phyloP scores from a whole-genome alignment of 306 rosid genomes.

The Cyamopsis tetragonoloba region DNA sequence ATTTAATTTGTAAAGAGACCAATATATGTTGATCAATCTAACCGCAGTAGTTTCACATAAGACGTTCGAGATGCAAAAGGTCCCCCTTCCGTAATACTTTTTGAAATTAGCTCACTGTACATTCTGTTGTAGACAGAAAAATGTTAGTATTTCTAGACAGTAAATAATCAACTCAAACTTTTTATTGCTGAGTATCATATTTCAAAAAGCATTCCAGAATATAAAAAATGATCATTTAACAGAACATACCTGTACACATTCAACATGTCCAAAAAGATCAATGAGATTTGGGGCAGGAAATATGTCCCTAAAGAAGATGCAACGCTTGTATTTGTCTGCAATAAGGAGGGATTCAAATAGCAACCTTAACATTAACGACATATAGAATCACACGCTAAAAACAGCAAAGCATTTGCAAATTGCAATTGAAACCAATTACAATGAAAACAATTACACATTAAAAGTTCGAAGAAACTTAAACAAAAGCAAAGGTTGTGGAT shows the following conservation, averaged over 20 bases:
- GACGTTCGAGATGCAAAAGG: constrained; percentile 87
- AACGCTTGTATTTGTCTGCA: constrained; percentile 95
- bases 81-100: constrained; percentile 88
- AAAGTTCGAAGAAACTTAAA: not conserved
- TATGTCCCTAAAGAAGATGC: constrained; percentile 89
- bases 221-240: not conserved
- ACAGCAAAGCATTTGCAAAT: not conserved
- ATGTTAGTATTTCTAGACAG: not conserved
- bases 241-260: constrained; percentile 81
- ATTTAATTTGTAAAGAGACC: not conserved
- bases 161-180: not conserved
- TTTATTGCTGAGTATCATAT: not conserved
- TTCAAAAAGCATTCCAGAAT: not conserved
- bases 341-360: constrained; percentile 18
- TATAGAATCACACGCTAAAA: not conserved
- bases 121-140: constrained; percentile 54
- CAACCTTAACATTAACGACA: not conserved
- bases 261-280: constrained; percentile 96
- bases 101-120: constrained; percentile 98
- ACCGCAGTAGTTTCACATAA: constrained; percentile 91
- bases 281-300: constrained; percentile 80
- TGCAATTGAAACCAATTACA: not conserved
- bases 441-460: not conserved
- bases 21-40: constrained; percentile 1
- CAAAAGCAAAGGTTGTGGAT: not conserved